phyloP scores from a whole-genome alignment of 441 rosid species.

The Pelargonium exstipulatum region DNA sequence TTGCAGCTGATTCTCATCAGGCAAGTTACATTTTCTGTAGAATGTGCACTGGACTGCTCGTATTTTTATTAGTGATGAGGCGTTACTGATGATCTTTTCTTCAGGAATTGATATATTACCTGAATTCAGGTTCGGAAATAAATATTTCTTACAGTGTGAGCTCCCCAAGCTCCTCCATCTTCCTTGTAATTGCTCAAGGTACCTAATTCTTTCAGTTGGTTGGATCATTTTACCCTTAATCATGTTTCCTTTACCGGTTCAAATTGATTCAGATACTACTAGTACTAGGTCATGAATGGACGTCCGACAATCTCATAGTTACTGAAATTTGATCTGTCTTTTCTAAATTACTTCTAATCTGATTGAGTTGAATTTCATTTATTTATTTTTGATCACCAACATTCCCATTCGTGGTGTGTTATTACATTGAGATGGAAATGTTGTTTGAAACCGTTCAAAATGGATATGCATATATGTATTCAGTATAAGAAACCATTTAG shows the following conservation, averaged over 20 bases:
- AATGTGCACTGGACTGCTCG: not conserved
- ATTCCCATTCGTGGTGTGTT: too few relatives aligned
- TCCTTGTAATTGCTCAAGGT: conserved; percentile 70
- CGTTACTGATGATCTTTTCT: conserved; percentile 9
- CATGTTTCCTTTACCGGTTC: too few relatives aligned
- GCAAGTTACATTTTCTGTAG: conserved; percentile 34
- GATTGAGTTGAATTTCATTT: too few relatives aligned
- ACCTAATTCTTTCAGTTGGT: not conserved
- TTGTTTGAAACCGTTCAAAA: not conserved
- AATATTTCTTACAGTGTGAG: conserved; percentile 55
- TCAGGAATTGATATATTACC: conserved; percentile 57
- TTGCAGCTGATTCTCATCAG: conserved; percentile 47
- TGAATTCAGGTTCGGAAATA: conserved; percentile 57
- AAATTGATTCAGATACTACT: too few relatives aligned
- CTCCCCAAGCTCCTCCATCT: conserved; percentile 39
- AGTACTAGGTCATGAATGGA: too few relatives aligned
- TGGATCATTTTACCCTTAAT: not conserved
- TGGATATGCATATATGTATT: not conserved
- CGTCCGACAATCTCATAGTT: too few relatives aligned
- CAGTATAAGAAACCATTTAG: not conserved
- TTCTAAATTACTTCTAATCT: too few relatives aligned
- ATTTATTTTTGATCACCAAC: too few relatives aligned
- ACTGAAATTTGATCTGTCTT: too few relatives aligned
- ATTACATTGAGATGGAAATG: not conserved
- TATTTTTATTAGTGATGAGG: not conserved